A percentile compares a stretch with the other conserved stretches of the same genome.
phyloP scores from a whole-genome alignment of 345 rosid genomes.

The Eucalyptus regnans region DNA sequence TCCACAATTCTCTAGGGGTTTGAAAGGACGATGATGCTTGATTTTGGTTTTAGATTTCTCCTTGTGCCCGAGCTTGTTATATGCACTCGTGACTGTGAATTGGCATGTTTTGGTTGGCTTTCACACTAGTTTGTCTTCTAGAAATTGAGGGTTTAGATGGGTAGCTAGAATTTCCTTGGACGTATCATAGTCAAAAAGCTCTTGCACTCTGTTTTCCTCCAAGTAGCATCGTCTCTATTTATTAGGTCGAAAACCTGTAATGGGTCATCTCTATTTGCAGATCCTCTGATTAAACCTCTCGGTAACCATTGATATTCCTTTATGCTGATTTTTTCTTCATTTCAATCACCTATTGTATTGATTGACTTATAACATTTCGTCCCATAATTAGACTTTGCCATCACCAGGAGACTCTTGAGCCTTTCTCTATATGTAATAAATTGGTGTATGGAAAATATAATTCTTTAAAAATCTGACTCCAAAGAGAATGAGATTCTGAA shows the following conservation, averaged over 20 bases:
- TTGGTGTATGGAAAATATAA: no score
- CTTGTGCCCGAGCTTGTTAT: not conserved
- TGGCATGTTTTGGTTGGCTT: not conserved
- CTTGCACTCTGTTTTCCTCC: not conserved
- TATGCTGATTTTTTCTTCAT: not conserved
- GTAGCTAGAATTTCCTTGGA: not conserved
- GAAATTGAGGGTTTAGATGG: not conserved
- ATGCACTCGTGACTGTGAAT: not conserved
- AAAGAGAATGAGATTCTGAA: no score
- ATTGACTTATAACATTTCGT: not conserved
- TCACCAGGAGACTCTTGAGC: not conserved
- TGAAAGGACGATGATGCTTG: not conserved
- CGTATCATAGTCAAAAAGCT: not conserved
- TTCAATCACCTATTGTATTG: no score
- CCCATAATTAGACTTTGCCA: not conserved
- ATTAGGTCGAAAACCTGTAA: rapidly evolving
- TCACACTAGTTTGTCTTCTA: not conserved
- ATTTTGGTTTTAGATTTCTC: no score
- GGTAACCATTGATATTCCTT: not conserved
- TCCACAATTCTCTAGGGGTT: not conserved
- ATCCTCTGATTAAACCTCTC: not conserved
- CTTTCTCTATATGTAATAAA: not conserved
- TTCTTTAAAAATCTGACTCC: no score
- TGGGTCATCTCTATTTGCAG: not conserved
- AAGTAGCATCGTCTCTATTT: not conserved